A percentile compares a stretch with the other conserved stretches of the same genome.
These are phyloP conservation scores for Penicillium frequentans DNA, from an alignment of 2,329 filamentous ascomycete genomes.

Conservation along the genomic window DNA sequence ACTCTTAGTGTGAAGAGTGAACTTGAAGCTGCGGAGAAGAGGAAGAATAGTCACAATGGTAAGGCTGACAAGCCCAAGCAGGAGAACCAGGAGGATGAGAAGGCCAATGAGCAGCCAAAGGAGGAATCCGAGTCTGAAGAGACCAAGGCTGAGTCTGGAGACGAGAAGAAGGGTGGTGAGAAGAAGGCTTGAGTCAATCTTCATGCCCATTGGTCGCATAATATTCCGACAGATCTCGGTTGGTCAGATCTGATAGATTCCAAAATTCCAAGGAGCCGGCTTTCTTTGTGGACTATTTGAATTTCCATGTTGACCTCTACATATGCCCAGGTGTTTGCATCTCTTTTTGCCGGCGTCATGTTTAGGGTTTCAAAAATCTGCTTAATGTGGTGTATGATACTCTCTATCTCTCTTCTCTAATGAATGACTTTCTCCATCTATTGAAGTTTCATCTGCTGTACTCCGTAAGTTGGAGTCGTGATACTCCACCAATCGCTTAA, in stretches of 20 bases:
- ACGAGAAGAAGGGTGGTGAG: conserved; percentile 15
- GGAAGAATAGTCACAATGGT: conserved; percentile 20
- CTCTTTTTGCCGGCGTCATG: conserved; percentile 8
- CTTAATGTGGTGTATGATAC: conserved; percentile 18
- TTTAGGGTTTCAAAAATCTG: conserved; percentile 14
- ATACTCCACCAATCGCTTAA: background rate
- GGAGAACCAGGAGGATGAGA: conserved; percentile 19
- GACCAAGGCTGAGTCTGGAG: conserved; percentile 9
- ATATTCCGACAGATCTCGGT: background rate
- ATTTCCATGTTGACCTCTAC: background rate
- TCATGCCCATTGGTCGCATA: background rate
- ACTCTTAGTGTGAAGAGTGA: conserved; percentile 34
- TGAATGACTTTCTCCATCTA: conserved; percentile 4
- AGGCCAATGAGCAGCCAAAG: conserved; percentile 1
- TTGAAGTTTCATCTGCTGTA: background rate
- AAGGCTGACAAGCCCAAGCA: conserved; percentile 17
- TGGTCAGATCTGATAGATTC: background rate
- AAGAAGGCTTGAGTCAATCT: background rate
- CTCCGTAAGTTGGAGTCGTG: background rate
- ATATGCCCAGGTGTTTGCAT: conserved; percentile 10
- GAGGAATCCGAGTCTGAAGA: conserved; percentile 14
- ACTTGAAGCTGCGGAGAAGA: conserved; percentile 11
- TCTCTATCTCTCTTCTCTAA: conserved; percentile 15
- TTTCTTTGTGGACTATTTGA: conserved; percentile 8
- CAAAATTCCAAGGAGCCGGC: background rate